Conservation (phyloP, 768 basidiomycete species). For the Mrakia blollopis region DNA sequence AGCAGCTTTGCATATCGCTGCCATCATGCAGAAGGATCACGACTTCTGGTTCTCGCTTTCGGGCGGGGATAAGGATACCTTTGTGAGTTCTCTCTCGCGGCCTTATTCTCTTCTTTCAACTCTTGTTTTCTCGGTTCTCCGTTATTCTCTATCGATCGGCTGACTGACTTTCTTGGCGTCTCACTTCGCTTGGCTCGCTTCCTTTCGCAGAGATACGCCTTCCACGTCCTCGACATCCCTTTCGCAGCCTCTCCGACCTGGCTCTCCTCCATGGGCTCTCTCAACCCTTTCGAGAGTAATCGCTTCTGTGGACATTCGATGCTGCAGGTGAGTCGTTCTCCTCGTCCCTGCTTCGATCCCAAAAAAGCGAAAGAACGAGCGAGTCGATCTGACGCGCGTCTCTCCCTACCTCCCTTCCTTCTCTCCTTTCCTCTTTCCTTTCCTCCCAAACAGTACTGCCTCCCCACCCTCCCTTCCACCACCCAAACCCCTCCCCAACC, state of each 20-base stretch:
- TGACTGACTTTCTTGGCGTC: neutral
- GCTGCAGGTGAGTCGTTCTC: slow-evolving; percentile 21
- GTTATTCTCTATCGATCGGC: neutral
- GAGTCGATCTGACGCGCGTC: too few relatives aligned
- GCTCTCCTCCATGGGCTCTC: slow-evolving; percentile 41
- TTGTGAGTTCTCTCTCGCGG: slow-evolving; percentile 33
- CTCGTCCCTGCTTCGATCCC: neutral
- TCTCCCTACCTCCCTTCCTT: slow-evolving; percentile 16
- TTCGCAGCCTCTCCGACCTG: slow-evolving; percentile 44
- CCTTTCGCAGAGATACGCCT: slow-evolving; percentile 42
- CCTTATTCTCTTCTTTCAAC: neutral
- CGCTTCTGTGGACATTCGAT: slow-evolving; percentile 45
- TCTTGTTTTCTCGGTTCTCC: neutral
- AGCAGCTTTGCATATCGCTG: slow-evolving; percentile 46
- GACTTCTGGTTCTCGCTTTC: slow-evolving; percentile 44
- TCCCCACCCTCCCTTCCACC: slow-evolving; percentile 21
- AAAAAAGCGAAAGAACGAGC: too few relatives aligned
- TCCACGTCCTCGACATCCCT: slow-evolving; percentile 43
- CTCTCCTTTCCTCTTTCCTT: neutral
- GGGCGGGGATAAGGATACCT: slow-evolving; percentile 47
- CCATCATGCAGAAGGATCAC: slow-evolving; percentile 42
- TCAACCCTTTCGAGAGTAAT: slow-evolving; percentile 37
- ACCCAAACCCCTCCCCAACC: neutral
- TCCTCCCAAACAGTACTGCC: slow-evolving; percentile 1
- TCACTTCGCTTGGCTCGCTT: neutral